Evolutionary conservation across 768 basidiomycete genomes (phyloP), one percentile per base, ranked within the genome.

Genomic region (Panus rudis): DNA sequence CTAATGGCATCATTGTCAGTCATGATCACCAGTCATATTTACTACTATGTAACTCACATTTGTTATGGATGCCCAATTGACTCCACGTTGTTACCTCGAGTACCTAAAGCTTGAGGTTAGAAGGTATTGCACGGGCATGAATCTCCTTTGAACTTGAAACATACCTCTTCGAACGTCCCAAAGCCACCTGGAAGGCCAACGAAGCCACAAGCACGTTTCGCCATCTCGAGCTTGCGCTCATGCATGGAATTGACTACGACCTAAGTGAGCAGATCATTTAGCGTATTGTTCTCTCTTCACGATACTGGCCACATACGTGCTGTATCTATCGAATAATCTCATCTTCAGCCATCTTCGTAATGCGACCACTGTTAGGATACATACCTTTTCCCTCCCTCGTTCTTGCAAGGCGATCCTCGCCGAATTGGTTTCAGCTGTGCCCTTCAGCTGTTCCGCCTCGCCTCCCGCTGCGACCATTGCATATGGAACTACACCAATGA

Each of bases 1-100:
- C 82, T 92, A 56, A 13, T 35, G 52, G 50, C 8, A 49, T 17
- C 17, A n/a, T n/a, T 24, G n/a, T 33, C 14, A 39, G 37, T 30
- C 6, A 20, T 19, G 17, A 46, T 21, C 28, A 23, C 31, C 17
- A 6, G 33, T 13, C 20, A 41, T 7, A 22, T 27, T 20, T 19
- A 37, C 22, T 23, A 16, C 21, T 22, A 22, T 4, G 4, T 3
- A 17, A 50, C 77, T 49, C 57, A 88, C 88, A 88, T 66, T 91
- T 91, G 42, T 76, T 71, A 58, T 92, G 88, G 32, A 93, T 84
- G 16, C 85, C 84, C 4, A 96, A 61, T 56, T 97, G 94, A 16
- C 87, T 88, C 94, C 94, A 99, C 0, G 93, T 96, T 12, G 82
- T 76, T 49, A 89, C 92, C 63, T 98, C 94, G 22, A 96, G 62